These are phyloP conservation scores for Allantophomopsis lycopodina DNA, from an alignment of 2,329 filamentous ascomycete species.

Conservation along the genomic window DNA sequence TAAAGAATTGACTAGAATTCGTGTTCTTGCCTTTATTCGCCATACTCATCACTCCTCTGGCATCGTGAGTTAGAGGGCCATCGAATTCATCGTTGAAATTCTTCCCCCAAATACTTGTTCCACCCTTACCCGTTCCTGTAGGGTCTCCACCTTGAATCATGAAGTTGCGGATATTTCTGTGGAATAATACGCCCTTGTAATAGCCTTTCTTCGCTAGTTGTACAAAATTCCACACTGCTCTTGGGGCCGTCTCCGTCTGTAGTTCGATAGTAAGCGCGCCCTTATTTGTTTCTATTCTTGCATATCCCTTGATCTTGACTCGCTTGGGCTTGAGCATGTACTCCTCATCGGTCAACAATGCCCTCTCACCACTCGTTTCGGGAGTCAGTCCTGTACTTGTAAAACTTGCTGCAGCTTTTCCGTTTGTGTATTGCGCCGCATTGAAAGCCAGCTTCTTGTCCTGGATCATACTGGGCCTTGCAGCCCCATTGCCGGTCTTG, in stretches of 20 bases:
- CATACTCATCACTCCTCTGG: constrained; percentile 76
- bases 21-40: constrained; percentile 98
- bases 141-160: constrained; percentile 98
- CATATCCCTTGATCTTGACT: constrained; percentile 84
- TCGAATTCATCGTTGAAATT: constrained; percentile 92
- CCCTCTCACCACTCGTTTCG: constrained; percentile 76
- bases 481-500: constrained; percentile 19
- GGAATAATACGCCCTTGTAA: constrained; percentile 73
- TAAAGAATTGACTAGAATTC: constrained; percentile 90
- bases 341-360: constrained; percentile 82
- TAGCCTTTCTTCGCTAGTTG: constrained; percentile 80
- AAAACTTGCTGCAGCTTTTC: constrained; percentile 82
- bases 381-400: constrained; percentile 90
- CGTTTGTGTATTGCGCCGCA: constrained; percentile 80
- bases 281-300: constrained; percentile 72
- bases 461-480: constrained; percentile 30
- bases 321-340: constrained; percentile 89
- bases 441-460: constrained; percentile 61
- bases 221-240: constrained; percentile 95
- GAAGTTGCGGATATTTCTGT: constrained; percentile 88
- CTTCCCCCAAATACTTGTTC: constrained; percentile 83
- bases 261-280: constrained; percentile 83
- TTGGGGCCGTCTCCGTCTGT: constrained; percentile 80
- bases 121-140: constrained; percentile 82
- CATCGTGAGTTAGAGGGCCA: constrained; percentile 72